These are phyloP conservation scores for Haematococcus sp. DNA, from an alignment of 139 green algal genomes.

Conservation along the genomic window DNA sequence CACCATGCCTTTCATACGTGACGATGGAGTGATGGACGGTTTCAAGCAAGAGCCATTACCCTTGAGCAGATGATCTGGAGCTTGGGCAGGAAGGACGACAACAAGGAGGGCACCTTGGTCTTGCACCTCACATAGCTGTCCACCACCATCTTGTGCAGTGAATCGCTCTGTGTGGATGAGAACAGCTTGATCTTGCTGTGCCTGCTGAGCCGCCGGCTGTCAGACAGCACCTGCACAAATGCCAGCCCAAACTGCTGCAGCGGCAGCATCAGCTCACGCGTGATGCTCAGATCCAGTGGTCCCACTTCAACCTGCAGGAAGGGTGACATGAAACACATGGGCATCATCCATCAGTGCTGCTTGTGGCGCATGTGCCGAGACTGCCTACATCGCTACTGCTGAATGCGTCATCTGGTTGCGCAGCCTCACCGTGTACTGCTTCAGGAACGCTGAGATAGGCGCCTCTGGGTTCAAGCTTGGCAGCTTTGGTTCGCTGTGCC, in stretches of 20 bases:
- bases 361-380: no score
- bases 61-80: slow-evolving; percentile 37
- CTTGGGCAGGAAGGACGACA: slow-evolving; percentile 43
- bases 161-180: not conserved
- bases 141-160: slow-evolving; percentile 33
- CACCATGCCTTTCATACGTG: no score
- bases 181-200: slow-evolving; percentile 16
- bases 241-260: no score
- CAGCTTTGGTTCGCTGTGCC: not conserved
- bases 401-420: no score
- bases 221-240: slow-evolving; percentile 1
- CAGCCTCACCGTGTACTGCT: slow-evolving; percentile 11
- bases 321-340: no score
- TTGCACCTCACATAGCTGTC: slow-evolving; percentile 39
- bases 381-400: no score
- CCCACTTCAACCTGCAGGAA: no score
- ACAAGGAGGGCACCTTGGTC: slow-evolving; percentile 32
- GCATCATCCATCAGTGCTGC: no score
- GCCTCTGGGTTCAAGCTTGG: slow-evolving; percentile 21
- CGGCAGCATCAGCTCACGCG: no score
- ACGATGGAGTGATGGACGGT: no score
- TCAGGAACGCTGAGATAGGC: slow-evolving; percentile 33
- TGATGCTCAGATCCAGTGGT: no score
- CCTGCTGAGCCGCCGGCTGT: not conserved
- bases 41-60: no score